Base-by-base conservation (phyloP, 352 stramenopile genomes). In the Phytophthora melonis region DNA sequence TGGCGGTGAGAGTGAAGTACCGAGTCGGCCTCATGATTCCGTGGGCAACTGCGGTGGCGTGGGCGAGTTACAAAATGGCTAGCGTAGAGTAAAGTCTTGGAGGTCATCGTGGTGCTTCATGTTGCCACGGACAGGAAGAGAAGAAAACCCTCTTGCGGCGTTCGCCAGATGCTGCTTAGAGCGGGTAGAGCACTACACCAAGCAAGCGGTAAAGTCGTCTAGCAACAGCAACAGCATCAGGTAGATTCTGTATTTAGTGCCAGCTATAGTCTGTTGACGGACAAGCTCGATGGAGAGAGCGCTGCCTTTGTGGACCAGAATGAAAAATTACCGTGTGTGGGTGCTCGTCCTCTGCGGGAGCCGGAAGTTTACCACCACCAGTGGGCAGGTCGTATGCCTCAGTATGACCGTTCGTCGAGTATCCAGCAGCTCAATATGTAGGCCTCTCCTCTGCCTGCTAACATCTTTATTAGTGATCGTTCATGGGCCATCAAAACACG, bases 91-190 rank as follows among this genome's bases (percentile, higher is more conserved):
- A 30, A 23, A 41, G 34, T n/a, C 13, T 49, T 18, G 41, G n/a
- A 36, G 57, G 49, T 25, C 36, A 58, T 54, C 3, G 7, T 11
- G 5, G 34, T 27, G 32, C 54, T 25, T 64, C 21, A 52, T 62
- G 45, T 66, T 41, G 32, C 25, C 54, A 45, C 34, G 32, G 34
- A 41, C 68, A 69, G 32, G 64, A 59, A 73, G 52, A 7, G 64
- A 71, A 63, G 21, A 25, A 49, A 52, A 52, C 52, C 18, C 39
- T 16, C 13, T 64, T 60, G 61, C 69, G 32, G 50, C 64, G 58
- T 73, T 77, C 34, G 70, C 73, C 70, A 77, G 58, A 72, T 77
- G 70, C 60, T 58, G 52, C 36, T 58, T 50, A 53, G 34, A 62
- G 25, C 52, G 52, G 57, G 19, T 63, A 50, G n/a, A 50, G 4